These are phyloP conservation scores for Fusarium subtropicale DNA, from an alignment of 2,329 filamentous ascomycete species.

Conservation along the genomic window DNA sequence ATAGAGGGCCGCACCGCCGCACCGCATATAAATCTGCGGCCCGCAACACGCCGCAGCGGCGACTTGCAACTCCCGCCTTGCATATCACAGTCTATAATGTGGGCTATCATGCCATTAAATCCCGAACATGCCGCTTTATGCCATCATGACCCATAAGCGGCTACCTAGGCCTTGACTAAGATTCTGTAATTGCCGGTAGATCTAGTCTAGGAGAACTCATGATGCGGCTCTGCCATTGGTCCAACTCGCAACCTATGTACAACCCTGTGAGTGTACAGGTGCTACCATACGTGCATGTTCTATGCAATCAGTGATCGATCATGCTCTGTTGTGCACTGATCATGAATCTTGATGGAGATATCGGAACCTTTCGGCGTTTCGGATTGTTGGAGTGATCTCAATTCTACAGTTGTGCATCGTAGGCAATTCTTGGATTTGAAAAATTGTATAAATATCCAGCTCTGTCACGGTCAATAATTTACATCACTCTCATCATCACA, in stretches of 20 bases:
- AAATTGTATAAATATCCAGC: slow-evolving; percentile 14
- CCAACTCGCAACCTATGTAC: too few species aligned
- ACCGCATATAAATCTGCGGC: slow-evolving; percentile 11
- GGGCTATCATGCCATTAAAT: slow-evolving; percentile 21
- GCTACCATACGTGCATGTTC: neutral
- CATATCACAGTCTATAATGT: neutral
- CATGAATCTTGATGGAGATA: slow-evolving; percentile 15
- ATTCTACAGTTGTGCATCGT: neutral
- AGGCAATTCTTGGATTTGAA: fast-evolving
- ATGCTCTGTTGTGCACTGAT: slow-evolving; percentile 7
- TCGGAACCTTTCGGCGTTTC: slow-evolving; percentile 11
- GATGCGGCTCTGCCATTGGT: neutral
- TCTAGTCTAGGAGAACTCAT: neutral
- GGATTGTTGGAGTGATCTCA: neutral
- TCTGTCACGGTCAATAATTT: fast-evolving
- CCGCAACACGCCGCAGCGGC: slow-evolving; percentile 28
- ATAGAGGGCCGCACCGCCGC: slow-evolving; percentile 11
- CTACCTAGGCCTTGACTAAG: neutral
- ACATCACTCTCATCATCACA: neutral
- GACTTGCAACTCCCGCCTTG: neutral
- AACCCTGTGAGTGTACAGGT: neutral
- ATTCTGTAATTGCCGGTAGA: neutral
- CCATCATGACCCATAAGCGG: neutral
- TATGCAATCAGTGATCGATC: neutral
- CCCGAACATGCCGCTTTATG: neutral